Evolutionary conservation across 192 early-diverging fungal genomes (phyloP), one percentile per base, ranked within the genome.

Genomic region (Phlyctochytrium bullatum): DNA sequence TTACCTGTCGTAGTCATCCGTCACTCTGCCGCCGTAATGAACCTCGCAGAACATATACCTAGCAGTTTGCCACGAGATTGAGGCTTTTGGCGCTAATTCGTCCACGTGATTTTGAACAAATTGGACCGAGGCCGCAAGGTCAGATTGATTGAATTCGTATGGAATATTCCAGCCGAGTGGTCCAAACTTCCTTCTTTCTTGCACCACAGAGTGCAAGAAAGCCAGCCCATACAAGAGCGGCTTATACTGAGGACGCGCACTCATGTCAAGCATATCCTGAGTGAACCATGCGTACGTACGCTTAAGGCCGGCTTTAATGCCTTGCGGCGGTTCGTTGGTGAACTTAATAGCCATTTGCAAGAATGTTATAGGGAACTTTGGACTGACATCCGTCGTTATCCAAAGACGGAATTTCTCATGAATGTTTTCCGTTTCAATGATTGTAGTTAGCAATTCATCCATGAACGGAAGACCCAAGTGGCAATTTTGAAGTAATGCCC

Each of bases 191-290:
- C 86, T 36, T 36, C 86, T 51, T 66, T 88, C 86, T 66, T 88
- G 86, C 17, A 88, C 85, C 53, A 88, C 76, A 20, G 86, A 88
- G 70, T 88, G 86, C 63, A 88, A 76, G 73, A 88, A 88, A 1
- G 86, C 82, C 14, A 88, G 53, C 14, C 85, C 85, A 56, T 87
- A 88, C 3, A 88, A 64, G 31, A 87, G 67, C 24, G 86, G 86
- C 64, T 88, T 88, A 73, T 88, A 88, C 65, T 88, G 86, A 29
- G 86, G 80, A 17, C 86, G 58, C 32, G 78, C 63, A 59, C 77
- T 81, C 85, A 88, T 88, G 62, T 88, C 86, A 10, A 88, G 74
- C 85, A 87, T 87, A 58, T 88, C 86, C 64, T 88, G 86, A n/a
- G 86, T 86, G 36, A 81, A 69, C 85, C 85, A 87, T 3, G 83